These are phyloP conservation scores for Fusarium piperis DNA, from an alignment of 2,329 filamentous ascomycete genomes.

Conservation along the genomic window DNA sequence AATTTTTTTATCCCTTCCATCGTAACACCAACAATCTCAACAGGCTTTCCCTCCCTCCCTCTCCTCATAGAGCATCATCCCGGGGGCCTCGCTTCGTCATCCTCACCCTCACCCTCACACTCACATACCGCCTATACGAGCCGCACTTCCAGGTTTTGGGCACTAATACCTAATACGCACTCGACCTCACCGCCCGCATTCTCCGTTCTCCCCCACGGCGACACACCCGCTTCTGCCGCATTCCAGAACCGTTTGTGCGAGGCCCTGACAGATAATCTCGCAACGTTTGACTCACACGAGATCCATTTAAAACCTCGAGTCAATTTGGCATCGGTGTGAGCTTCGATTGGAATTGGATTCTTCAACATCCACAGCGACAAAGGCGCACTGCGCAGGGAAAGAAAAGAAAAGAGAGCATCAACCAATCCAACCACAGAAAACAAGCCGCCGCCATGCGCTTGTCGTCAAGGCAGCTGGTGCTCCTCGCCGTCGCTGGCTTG, in stretches of 20 bases:
- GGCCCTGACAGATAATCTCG: constrained; percentile 16
- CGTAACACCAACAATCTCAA: background rate
- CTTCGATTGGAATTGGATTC: constrained; percentile 24
- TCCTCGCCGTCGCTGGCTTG: constrained; percentile 49
- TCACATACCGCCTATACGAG: background rate
- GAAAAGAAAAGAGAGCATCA: constrained; percentile 8
- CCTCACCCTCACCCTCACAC: background rate
- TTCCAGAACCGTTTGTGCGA: constrained; percentile 19
- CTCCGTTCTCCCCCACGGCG: constrained; percentile 10
- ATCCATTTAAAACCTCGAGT: constrained; percentile 2
- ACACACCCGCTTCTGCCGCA: constrained; percentile 32
- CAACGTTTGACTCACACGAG: constrained; percentile 2
- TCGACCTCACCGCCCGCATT: constrained; percentile 21
- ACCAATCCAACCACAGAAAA: background rate
- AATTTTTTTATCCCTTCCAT: constrained; percentile 11
- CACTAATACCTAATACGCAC: constrained; percentile 16
- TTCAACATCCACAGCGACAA: constrained; percentile 9
- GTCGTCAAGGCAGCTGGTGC: constrained; percentile 46
- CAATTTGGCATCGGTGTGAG: constrained; percentile 15
- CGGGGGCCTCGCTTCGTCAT: constrained; percentile 15
- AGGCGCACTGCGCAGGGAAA: constrained; percentile 8
- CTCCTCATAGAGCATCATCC: constrained; percentile 7
- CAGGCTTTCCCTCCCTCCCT: background rate
- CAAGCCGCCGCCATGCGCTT: constrained; percentile 35
- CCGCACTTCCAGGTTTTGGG: constrained; percentile 22